Base-by-base conservation (phyloP, 1,139 yeast species). In the Arxiozyma slooffiae region DNA sequence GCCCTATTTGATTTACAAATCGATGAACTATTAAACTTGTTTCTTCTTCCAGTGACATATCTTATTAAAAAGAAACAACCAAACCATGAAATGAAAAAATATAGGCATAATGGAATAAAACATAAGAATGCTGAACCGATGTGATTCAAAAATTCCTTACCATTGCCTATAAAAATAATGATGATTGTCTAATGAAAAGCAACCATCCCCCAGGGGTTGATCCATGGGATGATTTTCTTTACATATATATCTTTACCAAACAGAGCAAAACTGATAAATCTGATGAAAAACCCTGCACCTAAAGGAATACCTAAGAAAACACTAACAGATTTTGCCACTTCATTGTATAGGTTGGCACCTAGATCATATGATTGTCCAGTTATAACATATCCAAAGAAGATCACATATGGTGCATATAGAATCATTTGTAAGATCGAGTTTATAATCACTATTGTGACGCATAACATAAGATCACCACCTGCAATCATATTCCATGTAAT, bases 401-500 rank as follows among this genome's bases (percentile, higher is more conserved):
- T 62, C 52, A 77, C 75, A 53, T 74, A 71, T 11, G 84, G 84
- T 1, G 82, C 82, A 60, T 74, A 79, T 23, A 80, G 67, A 1
- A 75, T 71, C 52, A 80, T 69, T 60, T 80, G 85, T 38, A 80
- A 60, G 46, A 78, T 48, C 49, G 80, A 75, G 62, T 80, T 80
- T 46, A 78, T 59, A 8, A 78, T 67, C 0, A 80, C 83, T 22
- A 79, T 57, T 8, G 77, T 61, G 4, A 81, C 81, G 64, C 85
- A 80, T 48, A 77, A 66, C 38, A 71, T 71, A 47, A 66, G 64
- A 57, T 78, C 80, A 5, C 84, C 85, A 17, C 67, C 72, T 1
- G 82, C 79, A 20, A 80, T 68, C 23, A 76, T 74, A 58, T 77
- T 79, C 85, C 84, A 80, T n/a, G 79, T 63, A 46, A 80, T 64